Evolutionary conservation across 805 yeast species (phyloP).

Genomic region (Candida namnaoensis): DNA sequence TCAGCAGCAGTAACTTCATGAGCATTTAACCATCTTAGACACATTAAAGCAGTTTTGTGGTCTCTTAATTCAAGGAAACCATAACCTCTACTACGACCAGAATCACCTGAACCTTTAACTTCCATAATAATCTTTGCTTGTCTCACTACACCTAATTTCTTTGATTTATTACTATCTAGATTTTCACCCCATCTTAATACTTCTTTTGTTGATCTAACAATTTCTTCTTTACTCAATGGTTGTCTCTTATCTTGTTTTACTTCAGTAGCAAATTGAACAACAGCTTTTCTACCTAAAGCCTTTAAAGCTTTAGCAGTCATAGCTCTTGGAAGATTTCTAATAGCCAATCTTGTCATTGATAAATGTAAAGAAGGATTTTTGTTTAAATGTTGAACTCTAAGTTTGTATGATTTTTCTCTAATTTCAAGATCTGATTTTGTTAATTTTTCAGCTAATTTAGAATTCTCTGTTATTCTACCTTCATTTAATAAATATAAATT

Average conservation of each 20-base stretch:
- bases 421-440: constrained; percentile 71
- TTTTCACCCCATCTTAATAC: constrained; percentile 38
- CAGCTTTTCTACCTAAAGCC: constrained; percentile 89
- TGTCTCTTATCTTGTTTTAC: constrained; percentile 70
- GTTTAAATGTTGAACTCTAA: constrained; percentile 83
- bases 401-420: constrained; percentile 78
- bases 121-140: constrained; percentile 93
- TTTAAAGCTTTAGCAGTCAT: constrained; percentile 84
- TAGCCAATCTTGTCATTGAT: constrained; percentile 90
- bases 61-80: constrained; percentile 92
- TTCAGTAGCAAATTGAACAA: constrained; percentile 89
- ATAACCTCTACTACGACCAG: constrained; percentile 92
- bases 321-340: constrained; percentile 88
- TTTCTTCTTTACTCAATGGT: constrained; percentile 83
- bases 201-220: constrained; percentile 65
- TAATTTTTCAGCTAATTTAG: constrained; percentile 66
- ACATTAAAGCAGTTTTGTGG: constrained; percentile 91
- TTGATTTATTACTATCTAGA: constrained; percentile 47
- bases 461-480: constrained; percentile 79
- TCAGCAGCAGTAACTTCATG: constrained; percentile 74
- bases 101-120: constrained; percentile 78
- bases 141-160: constrained; percentile 82
- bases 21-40: constrained; percentile 93
- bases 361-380: constrained; percentile 88
- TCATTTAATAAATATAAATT: constrained; percentile 83